Evolutionary conservation across 345 rosid genomes (phyloP).

Genomic region (Kandelia obovata): DNA sequence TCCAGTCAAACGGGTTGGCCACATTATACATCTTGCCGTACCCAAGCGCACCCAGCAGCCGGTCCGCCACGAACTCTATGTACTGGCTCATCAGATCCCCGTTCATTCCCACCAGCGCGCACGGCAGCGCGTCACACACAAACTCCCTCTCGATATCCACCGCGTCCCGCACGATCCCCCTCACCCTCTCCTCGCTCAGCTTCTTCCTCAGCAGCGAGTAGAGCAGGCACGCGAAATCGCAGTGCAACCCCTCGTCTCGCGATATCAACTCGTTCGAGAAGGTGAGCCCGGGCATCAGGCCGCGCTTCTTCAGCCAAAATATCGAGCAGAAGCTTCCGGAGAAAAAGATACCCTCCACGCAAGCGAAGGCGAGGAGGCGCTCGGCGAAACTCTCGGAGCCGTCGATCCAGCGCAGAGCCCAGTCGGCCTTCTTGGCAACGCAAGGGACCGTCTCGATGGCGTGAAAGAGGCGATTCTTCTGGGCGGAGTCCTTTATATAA

Average conservation of each 20-base stretch:
- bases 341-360: constrained; percentile 96
- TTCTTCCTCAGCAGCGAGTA: constrained; percentile 50
- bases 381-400: constrained; percentile 77
- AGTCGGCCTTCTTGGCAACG: constrained; percentile 65
- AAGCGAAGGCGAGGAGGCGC: constrained; percentile 74
- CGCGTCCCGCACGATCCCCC: constrained; percentile 65
- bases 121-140: constrained; percentile 84
- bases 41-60: constrained; percentile 65
- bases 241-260: constrained; percentile 91
- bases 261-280: constrained; percentile 95
- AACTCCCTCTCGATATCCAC: constrained; percentile 92
- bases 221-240: constrained; percentile 83
- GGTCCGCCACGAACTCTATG: constrained; percentile 84
- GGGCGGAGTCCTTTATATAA: constrained; percentile 70
- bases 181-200: constrained; percentile 68
- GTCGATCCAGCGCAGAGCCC: constrained; percentile 83
- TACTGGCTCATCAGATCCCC: constrained; percentile 71
- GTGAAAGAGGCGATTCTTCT: constrained; percentile 55
- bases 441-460: constrained; percentile 78
- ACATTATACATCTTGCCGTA: constrained; percentile 58
- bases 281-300: constrained; percentile 84
- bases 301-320: constrained; percentile 91
- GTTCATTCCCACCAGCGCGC: constrained; percentile 91
- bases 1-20: constrained; percentile 83
- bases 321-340: constrained; percentile 89